Percentiles rank a stretch among this genome's conserved stretches.
Evolutionary conservation across 2,329 filamentous ascomycete species (phyloP).

Genomic region (Fusarium hainanense): DNA sequence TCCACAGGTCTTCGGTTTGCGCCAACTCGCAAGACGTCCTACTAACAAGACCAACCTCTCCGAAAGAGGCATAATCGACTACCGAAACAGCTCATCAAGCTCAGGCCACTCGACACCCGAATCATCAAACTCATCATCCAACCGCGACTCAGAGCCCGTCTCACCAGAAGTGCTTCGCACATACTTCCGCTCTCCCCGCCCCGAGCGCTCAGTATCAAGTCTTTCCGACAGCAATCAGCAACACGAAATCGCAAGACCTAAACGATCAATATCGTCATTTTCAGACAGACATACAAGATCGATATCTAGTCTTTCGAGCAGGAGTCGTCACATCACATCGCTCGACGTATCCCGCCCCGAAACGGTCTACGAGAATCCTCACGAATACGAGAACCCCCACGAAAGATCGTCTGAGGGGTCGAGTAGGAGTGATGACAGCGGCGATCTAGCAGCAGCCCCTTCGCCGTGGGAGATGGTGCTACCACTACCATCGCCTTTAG

Average conservation of each 20-base stretch:
- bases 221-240: constrained; percentile 8
- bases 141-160: background rate
- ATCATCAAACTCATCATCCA: constrained; percentile 10
- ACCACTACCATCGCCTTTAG: constrained; percentile 28
- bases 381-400: background rate
- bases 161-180: constrained; percentile 30
- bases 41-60: constrained; percentile 37
- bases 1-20: constrained; percentile 50
- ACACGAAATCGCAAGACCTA: constrained; percentile 2
- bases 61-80: background rate
- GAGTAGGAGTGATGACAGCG: constrained; percentile 3
- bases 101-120: background rate
- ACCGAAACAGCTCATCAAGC: constrained; percentile 9
- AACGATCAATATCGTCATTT: background rate
- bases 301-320: background rate
- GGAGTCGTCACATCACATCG: background rate
- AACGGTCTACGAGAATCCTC: background rate
- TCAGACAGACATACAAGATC: background rate
- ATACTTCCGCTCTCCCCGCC: constrained; percentile 39
- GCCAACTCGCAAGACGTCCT: constrained; percentile 45
- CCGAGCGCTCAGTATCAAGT: constrained; percentile 11
- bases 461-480: constrained; percentile 24
- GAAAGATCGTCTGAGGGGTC: constrained; percentile 3
- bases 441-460: background rate
- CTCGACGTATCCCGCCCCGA: constrained; percentile 2